Base-by-base conservation (phyloP, 257 asterid species). In the Fraxinus pennsylvanica region DNA sequence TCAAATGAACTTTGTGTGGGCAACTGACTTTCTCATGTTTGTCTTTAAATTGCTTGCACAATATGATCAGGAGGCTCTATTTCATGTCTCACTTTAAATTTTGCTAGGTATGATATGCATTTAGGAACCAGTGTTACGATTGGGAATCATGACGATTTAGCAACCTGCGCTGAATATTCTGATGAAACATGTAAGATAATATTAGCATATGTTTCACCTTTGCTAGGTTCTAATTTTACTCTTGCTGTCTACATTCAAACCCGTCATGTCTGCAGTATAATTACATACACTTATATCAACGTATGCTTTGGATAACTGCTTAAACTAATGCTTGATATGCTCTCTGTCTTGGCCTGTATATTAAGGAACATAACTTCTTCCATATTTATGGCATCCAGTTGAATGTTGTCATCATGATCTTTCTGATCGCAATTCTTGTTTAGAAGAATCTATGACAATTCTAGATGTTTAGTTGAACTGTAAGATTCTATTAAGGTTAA, bases 151-250 rank as follows among this genome's bases (percentile, higher is more conserved):
- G 94, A 87, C 13, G 92, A 93, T 81, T 36, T 83, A 66, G 96
- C 97, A 50, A 85, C 97, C n/a, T 89, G 93, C 81, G 84, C 90
- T 47, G 99, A 96, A 73, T 92, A 87, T 84, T 92, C 92, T 17
- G 76, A 84, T 71, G 92, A 87, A 81, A 90, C 94, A 80, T 79
- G 99, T 93, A 87, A 89, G 93, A 77, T 74, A 78, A 52, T 71
- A 73, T 35, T 63, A 71, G 61, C 65, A 74, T 73, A 47, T 70
- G 8, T 73, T 59, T 66, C 73, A 43, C 61, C 73, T 22, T 68
- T 6, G 39, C 21, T 3, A 66, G 12, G 21, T 52, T 47, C 68
- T 61, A 25, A 14, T 75, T 22, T 74, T 72, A 63, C 43, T 32
- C 61, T 85, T 32, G 61, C 54, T 52, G 67, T 73, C 38, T 75